Conservation (phyloP, 306 rosid genomes). For the Albizia julibrissin region DNA sequence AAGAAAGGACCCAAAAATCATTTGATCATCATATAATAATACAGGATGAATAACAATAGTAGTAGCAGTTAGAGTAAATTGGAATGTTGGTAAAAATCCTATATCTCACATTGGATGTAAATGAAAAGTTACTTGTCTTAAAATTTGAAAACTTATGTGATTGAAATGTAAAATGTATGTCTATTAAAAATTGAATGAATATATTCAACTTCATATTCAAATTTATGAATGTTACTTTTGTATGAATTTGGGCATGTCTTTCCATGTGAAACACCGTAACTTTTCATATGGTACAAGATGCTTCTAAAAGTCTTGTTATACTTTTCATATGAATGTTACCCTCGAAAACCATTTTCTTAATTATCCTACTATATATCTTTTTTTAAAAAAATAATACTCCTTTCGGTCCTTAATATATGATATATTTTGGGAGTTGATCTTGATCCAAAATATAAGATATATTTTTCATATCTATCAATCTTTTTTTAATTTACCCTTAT, state of each 20-base stretch:
- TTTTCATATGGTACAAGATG: background rate
- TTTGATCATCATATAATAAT: background rate
- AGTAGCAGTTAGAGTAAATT: too few species aligned
- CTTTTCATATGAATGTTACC: too few species aligned
- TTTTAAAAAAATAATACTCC: background rate
- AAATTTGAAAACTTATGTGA: background rate
- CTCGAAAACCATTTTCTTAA: background rate
- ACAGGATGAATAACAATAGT: too few species aligned
- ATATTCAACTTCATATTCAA: background rate
- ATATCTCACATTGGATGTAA: background rate
- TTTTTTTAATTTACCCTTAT: too few species aligned
- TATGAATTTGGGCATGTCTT: too few species aligned
- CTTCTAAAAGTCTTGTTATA: background rate
- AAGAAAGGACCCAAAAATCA: background rate
- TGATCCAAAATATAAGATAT: too few species aligned
- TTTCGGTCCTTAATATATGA: too few species aligned
- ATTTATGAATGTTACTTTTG: too few species aligned
- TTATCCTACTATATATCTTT: background rate
- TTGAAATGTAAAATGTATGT: background rate
- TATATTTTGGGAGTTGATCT: too few species aligned
- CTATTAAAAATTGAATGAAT: background rate
- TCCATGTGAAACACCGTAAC: too few species aligned
- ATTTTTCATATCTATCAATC: too few species aligned
- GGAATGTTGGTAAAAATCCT: background rate
- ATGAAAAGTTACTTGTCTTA: background rate